Evolutionary conservation across 371 early-diverging fungal species (phyloP).

Genomic region (Rhizopus sp.): DNA sequence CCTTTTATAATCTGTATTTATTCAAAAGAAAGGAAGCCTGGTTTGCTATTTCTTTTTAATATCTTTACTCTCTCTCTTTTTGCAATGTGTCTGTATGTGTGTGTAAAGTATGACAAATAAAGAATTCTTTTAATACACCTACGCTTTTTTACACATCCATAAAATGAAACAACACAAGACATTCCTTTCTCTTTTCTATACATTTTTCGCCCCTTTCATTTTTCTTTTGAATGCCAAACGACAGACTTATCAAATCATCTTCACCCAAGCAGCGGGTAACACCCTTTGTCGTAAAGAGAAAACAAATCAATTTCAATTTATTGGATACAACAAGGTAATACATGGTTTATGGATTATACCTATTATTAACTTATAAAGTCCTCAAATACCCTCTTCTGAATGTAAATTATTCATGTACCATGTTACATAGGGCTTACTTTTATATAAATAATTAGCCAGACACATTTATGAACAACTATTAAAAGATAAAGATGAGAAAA

Average conservation of each 20-base stretch:
- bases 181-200: too few species aligned
- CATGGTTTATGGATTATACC: not conserved
- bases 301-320: slow-evolving; percentile 37
- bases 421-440: not conserved
- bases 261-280: slow-evolving; percentile 1
- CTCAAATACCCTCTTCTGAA: slow-evolving; percentile 16
- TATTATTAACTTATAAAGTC: slow-evolving; percentile 8
- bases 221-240: not conserved
- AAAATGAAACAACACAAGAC: too few species aligned
- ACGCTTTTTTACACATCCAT: too few species aligned
- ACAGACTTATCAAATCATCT: not conserved
- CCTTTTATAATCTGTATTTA: not conserved
- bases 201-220: not conserved
- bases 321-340: slow-evolving; percentile 26
- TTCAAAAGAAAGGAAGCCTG: not conserved
- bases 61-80: not conserved
- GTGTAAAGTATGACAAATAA: too few species aligned
- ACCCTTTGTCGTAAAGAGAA: slow-evolving; percentile 31
- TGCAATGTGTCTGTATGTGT: too few species aligned
- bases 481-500: slow-evolving; percentile 27
- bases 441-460: slow-evolving; percentile 2
- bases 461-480: slow-evolving; percentile 10
- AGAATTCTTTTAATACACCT: too few species aligned
- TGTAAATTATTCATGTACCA: slow-evolving; percentile 13
- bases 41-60: not conserved